Base-by-base conservation (phyloP, 2,329 filamentous ascomycete genomes). In the Aspergillus ochraceus region DNA sequence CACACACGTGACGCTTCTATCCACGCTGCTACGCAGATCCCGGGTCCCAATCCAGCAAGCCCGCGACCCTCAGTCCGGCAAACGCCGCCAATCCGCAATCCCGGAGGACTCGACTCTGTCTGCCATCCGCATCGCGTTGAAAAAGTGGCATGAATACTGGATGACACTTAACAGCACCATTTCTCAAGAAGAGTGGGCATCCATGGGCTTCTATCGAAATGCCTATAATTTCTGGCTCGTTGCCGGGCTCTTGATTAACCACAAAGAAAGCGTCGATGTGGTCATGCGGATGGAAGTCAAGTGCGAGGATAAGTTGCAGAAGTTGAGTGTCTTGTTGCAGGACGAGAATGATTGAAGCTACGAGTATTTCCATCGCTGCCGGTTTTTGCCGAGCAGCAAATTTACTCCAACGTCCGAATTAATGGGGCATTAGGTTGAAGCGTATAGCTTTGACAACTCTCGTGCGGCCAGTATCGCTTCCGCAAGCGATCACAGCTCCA, bases 201-300 rank as follows among this genome's bases (percentile, higher is more conserved):
- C 71, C 0, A 76, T 78, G 71, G 77, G 77, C 26, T 78, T 79
- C 59, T 78, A 71, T 64, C 76, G 76, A 50, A 78, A 77, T 47
- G 74, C 71, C 0, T 78, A 77, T 57, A 75, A 77, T 17, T 78
- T 77, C 63, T 79, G 76, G 76, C 71, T 78, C 22, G 75, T 79
- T 12, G 75, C 76, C 4, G 74, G 77, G 51, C 64, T 78, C 4
- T 71, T 79, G 14, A 72, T 78, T 60, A 78, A 74, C 20, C 76
- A 76, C 42, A 77, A 77, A 50, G 73, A 77, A 56, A 74, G 74
- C 9, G 70, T 78, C n/a, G 76, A 79, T 55, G 74, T 79, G 14
- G 71, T 78, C 10, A 77, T 78, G 71, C 69, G 68, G 50, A 78
- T 77, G 75, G 77, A 78, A 52, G 74, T 79, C n/a, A 76, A 75